phyloP scores from a whole-genome alignment of 1,139 yeast genomes.

The Yamadazyma mexicana region DNA sequence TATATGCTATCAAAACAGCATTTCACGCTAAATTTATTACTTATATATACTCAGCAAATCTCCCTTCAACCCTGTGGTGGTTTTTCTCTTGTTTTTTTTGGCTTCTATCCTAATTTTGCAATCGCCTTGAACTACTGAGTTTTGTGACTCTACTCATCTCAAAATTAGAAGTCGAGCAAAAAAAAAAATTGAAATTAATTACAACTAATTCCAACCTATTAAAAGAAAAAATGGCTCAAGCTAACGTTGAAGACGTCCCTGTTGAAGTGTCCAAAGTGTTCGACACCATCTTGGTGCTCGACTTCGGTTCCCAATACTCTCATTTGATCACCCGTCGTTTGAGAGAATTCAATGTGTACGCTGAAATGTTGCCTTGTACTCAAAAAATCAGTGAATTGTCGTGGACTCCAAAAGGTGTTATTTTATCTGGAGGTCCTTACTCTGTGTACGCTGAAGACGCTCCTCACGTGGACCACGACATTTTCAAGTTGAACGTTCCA shows the following conservation, averaged over 20 bases:
- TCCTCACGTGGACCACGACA: constrained; percentile 95
- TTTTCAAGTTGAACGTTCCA: constrained; percentile 89
- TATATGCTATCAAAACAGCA: neutral
- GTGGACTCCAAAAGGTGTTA: constrained; percentile 97
- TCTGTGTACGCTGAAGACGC: constrained; percentile 94
- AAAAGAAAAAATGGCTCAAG: neutral
- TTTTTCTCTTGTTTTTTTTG: neutral
- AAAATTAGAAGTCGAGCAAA: constrained; percentile 2
- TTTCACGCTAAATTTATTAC: neutral
- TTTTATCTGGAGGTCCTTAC: constrained; percentile 96
- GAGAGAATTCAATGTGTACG: constrained; percentile 96
- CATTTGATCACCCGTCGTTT: constrained; percentile 96
- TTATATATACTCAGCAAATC: neutral
- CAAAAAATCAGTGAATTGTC: constrained; percentile 88
- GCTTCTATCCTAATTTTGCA: neutral
- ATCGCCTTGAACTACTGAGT: neutral
- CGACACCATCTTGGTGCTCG: constrained; percentile 96
- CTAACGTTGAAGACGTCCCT: constrained; percentile 34
- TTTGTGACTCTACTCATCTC: constrained; percentile 8
- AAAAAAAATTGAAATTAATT: neutral
- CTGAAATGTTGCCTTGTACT: constrained; percentile 99
- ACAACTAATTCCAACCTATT: neutral
- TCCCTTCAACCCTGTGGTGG: neutral
- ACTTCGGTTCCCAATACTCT: constrained; percentile 97
- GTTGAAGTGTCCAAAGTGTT: constrained; percentile 76